These are phyloP conservation scores for Singerocomus inundabilis DNA, from an alignment of 1,284 basidiomycete species.

Conservation along the genomic window DNA sequence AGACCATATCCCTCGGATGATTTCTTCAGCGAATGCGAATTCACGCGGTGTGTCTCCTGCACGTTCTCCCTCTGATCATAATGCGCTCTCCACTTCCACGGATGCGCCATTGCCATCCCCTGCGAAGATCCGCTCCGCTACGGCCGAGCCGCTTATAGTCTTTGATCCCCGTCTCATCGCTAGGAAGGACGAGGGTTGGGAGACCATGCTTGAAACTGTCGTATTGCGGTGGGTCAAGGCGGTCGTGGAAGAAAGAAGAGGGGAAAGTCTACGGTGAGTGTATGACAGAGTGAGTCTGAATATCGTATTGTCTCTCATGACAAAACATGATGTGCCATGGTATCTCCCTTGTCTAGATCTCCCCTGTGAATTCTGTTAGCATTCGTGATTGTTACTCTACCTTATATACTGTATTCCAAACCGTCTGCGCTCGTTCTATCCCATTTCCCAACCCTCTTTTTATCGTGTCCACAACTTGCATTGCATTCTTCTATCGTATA, in stretches of 20 bases:
- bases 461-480: background rate
- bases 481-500: too few species aligned
- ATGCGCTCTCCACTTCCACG: background rate
- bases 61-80: conserved; percentile 16
- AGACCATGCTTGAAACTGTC: conserved; percentile 67
- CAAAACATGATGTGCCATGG: background rate
- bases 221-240: conserved; percentile 66
- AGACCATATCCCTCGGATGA: conserved; percentile 28
- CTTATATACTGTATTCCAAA: conserved; percentile 16
- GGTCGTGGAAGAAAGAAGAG: conserved; percentile 65
- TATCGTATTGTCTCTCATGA: background rate
- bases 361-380: conserved; percentile 6
- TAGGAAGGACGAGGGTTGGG: conserved; percentile 74
- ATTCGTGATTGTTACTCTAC: conserved; percentile 12
- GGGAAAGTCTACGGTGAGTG: conserved; percentile 35
- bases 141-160: conserved; percentile 34
- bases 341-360: background rate
- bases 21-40: conserved; percentile 20
- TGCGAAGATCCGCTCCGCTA: conserved; percentile 22
- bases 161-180: conserved; percentile 78
- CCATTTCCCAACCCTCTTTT: background rate
- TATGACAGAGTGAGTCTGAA: background rate
- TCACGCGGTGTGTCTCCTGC: conserved; percentile 28
- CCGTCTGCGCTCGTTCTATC: conserved; percentile 1
- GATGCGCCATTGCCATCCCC: conserved; percentile 17